Conservation (phyloP, 352 stramenopile genomes). For the Pythium volutum region DNA sequence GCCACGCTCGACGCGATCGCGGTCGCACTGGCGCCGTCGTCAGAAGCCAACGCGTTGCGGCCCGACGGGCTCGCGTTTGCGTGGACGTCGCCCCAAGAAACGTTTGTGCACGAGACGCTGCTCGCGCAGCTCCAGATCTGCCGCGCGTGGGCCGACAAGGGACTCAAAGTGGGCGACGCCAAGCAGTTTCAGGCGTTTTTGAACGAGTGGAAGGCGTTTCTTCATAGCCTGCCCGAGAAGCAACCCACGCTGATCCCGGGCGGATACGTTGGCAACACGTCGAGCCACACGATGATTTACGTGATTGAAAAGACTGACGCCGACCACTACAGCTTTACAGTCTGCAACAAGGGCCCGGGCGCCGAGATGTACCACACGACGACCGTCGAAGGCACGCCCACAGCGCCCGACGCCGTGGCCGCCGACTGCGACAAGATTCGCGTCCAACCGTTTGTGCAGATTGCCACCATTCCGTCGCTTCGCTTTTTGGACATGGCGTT, state of each 20-base stretch:
- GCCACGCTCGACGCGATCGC: constrained; percentile 39
- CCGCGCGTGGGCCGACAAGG: constrained; percentile 52
- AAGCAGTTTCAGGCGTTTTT: constrained; percentile 66
- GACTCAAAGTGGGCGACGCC: constrained; percentile 53
- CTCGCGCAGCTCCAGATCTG: constrained; percentile 56
- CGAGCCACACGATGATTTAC: constrained; percentile 80
- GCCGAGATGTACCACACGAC: constrained; percentile 82
- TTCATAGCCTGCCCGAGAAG: constrained; percentile 37
- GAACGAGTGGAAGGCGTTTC: constrained; percentile 60
- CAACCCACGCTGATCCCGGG: constrained; percentile 65
- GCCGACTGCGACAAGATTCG: constrained; percentile 60
- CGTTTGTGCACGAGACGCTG: constrained; percentile 44
- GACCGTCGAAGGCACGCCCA: constrained; percentile 4
- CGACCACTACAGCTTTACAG: constrained; percentile 68
- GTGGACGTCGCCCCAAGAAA: constrained; percentile 45
- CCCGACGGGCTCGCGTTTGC: constrained; percentile 34
- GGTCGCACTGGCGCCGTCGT: constrained; percentile 34
- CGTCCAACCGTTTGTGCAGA: constrained; percentile 72
- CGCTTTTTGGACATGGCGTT: constrained; percentile 86
- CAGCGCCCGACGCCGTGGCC: constrained; percentile 2
- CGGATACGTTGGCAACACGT: constrained; percentile 71
- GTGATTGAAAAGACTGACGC: constrained; percentile 71
- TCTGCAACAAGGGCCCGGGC: constrained; percentile 88
- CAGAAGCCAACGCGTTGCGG: background rate
- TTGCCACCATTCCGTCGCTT: constrained; percentile 47